These are phyloP conservation scores for Pseudogymnoascus sp. DNA, from an alignment of 2,329 filamentous ascomycete genomes.

Conservation along the genomic window DNA sequence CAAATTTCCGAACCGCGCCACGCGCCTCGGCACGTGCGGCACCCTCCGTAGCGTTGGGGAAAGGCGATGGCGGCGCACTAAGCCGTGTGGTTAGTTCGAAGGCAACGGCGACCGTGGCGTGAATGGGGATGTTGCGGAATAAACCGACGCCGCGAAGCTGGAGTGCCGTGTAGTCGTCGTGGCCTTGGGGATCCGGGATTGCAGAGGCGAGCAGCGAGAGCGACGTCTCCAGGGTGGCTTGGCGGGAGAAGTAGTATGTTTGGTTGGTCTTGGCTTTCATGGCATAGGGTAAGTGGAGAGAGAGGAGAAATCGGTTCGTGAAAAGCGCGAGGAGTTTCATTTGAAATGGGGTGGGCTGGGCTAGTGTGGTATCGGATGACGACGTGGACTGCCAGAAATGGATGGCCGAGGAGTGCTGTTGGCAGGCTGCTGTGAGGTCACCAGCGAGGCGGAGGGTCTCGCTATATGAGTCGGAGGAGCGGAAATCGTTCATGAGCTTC, in stretches of 20 bases:
- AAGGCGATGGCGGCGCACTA: conserved; percentile 25
- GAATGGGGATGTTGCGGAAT: conserved; percentile 35
- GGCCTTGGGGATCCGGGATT: neutral
- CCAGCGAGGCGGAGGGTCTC: conserved; percentile 40
- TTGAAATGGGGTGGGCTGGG: conserved; percentile 29
- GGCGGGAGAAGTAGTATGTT: conserved; percentile 41
- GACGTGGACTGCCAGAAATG: neutral
- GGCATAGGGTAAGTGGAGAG: conserved; percentile 43
- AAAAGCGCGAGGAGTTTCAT: conserved; percentile 43
- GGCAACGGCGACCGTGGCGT: conserved; percentile 36
- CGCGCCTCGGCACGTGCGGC: conserved; percentile 24
- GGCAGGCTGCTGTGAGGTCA: conserved; percentile 32
- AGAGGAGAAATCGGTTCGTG: conserved; percentile 45
- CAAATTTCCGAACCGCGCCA: conserved; percentile 16
- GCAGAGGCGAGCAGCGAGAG: conserved; percentile 18
- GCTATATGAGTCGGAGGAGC: conserved; percentile 36
- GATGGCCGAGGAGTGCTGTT: neutral
- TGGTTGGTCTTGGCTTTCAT: conserved; percentile 35
- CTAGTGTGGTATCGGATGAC: neutral
- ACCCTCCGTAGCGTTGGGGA: conserved; percentile 20
- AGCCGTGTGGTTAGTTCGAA: conserved; percentile 41
- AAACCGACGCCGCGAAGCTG: conserved; percentile 34
- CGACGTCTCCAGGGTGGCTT: conserved; percentile 36
- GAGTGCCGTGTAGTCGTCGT: conserved; percentile 30
- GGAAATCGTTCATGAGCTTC: conserved; percentile 40